phyloP scores from a whole-genome alignment of 2,329 filamentous ascomycete genomes.

The Pezicula radicicola region DNA sequence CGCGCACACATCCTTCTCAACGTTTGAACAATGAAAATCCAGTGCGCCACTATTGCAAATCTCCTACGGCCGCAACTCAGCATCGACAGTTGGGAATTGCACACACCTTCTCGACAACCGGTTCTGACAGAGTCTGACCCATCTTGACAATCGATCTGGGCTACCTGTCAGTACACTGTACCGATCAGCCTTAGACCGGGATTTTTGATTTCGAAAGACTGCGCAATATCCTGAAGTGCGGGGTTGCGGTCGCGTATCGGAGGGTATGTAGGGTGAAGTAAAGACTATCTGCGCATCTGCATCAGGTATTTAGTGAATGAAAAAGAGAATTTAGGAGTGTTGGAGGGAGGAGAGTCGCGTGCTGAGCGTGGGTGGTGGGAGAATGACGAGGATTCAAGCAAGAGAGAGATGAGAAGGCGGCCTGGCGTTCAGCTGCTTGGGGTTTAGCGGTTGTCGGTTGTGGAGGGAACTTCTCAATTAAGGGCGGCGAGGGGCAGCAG shows the following conservation, averaged over 20 bases:
- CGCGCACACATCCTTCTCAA: background rate
- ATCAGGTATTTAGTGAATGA: conserved; percentile 7
- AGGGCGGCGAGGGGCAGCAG: no score
- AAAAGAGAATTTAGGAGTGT: background rate
- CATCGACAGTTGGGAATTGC: conserved; percentile 4
- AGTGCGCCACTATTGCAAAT: background rate
- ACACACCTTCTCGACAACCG: conserved; percentile 96
- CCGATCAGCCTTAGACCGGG: conserved; percentile 2
- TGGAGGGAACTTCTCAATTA: no score
- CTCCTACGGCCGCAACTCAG: background rate
- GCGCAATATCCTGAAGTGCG: conserved; percentile 20
- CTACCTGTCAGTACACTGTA: conserved; percentile 22
- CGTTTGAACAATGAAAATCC: background rate
- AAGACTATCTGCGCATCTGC: conserved; percentile 19
- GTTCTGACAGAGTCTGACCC: conserved; percentile 99
- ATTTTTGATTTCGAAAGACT: conserved; percentile 12
- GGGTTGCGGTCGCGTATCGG: conserved; percentile 16
- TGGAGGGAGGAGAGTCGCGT: conserved; percentile 3
- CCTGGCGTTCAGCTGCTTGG: no score
- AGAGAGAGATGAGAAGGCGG: background rate
- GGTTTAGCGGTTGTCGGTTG: no score
- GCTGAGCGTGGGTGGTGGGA: conserved; percentile 5
- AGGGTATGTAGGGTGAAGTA: conserved; percentile 4
- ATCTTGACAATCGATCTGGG: conserved; percentile 45
- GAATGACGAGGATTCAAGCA: background rate